Conservation (phyloP, 805 yeast genomes). For the Kodamaea neixiangensis region DNA sequence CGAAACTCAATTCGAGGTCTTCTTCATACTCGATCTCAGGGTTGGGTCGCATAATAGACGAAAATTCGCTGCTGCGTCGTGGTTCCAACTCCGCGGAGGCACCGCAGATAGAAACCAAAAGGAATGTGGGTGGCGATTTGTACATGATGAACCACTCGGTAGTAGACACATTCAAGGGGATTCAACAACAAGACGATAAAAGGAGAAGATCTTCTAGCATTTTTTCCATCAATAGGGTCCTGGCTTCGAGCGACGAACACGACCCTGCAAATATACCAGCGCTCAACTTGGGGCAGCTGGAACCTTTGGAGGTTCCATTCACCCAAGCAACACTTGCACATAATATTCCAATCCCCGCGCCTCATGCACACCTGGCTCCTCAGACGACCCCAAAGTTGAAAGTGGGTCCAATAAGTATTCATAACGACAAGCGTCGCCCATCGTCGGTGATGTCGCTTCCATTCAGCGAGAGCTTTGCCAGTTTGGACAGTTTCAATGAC, state of each 20-base stretch:
- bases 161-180: slow-evolving; percentile 45
- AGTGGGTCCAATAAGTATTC: slow-evolving; percentile 37
- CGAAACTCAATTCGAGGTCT: slow-evolving; percentile 13
- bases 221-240: slow-evolving; percentile 16
- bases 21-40: slow-evolving; percentile 25
- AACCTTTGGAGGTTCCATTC: background rate
- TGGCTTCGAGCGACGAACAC: slow-evolving; percentile 6
- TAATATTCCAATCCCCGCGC: background rate
- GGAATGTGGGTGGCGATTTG: slow-evolving; percentile 48
- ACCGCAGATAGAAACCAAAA: slow-evolving; percentile 45
- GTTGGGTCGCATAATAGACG: slow-evolving; percentile 13
- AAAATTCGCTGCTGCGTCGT: slow-evolving; percentile 11
- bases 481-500: slow-evolving; percentile 68
- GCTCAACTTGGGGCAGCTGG: background rate
- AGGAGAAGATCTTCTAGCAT: slow-evolving; percentile 36
- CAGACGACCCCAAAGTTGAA: slow-evolving; percentile 14
- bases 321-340: background rate
- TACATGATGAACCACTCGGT: slow-evolving; percentile 43
- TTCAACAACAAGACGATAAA: slow-evolving; percentile 42
- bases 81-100: slow-evolving; percentile 33
- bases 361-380: slow-evolving; percentile 1
- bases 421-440: slow-evolving; percentile 26
- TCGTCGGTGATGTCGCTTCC: slow-evolving; percentile 77
- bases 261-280: slow-evolving; percentile 1
- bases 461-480: slow-evolving; percentile 73